phyloP scores from a whole-genome alignment of 2,329 filamentous ascomycete genomes.

The Chaetomiaceae sp. region DNA sequence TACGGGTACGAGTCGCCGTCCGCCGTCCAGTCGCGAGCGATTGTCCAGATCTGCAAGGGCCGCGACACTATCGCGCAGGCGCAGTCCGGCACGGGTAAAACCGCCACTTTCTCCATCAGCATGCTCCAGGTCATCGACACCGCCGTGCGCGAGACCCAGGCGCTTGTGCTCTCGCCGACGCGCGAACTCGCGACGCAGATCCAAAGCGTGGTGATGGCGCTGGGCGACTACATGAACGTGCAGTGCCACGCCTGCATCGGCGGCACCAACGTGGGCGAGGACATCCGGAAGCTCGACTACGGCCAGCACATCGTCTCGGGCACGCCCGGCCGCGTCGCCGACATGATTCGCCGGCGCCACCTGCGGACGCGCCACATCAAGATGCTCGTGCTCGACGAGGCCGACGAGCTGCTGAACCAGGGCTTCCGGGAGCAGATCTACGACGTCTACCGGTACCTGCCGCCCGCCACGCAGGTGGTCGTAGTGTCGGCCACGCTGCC shows the following conservation, averaged over 20 bases:
- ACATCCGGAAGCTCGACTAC: slow-evolving; percentile 95
- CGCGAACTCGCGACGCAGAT: slow-evolving; percentile 97
- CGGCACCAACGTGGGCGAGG: slow-evolving; percentile 94
- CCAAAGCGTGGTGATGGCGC: slow-evolving; percentile 96
- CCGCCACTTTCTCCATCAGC: slow-evolving; percentile 91
- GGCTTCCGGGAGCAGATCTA: slow-evolving; percentile 99
- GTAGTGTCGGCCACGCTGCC: slow-evolving; percentile 94
- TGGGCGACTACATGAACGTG: slow-evolving; percentile 99
- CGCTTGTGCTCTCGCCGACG: slow-evolving; percentile 89
- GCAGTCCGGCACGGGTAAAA: slow-evolving; percentile 95
- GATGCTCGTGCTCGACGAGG: slow-evolving; percentile 58
- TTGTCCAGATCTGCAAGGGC: slow-evolving; percentile 98
- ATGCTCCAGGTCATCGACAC: slow-evolving; percentile 96
- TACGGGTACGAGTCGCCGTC: slow-evolving; percentile 98
- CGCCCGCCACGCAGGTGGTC: slow-evolving; percentile 95
- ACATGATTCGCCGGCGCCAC: slow-evolving; percentile 55
- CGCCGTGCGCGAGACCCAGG: slow-evolving; percentile 85
- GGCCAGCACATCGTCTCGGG: slow-evolving; percentile 97
- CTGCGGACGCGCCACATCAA: slow-evolving; percentile 57
- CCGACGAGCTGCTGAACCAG: slow-evolving; percentile 69
- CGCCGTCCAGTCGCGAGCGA: slow-evolving; percentile 93
- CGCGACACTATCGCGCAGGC: slow-evolving; percentile 98
- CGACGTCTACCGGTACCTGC: slow-evolving; percentile 95
- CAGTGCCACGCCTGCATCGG: slow-evolving; percentile 99
- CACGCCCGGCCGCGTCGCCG: slow-evolving; percentile 84